A percentile compares a stretch with the other conserved stretches of the same genome.
These are phyloP conservation scores for Cladosporium sp. DNA, from an alignment of 2,329 filamentous ascomycete genomes.

Conservation along the genomic window DNA sequence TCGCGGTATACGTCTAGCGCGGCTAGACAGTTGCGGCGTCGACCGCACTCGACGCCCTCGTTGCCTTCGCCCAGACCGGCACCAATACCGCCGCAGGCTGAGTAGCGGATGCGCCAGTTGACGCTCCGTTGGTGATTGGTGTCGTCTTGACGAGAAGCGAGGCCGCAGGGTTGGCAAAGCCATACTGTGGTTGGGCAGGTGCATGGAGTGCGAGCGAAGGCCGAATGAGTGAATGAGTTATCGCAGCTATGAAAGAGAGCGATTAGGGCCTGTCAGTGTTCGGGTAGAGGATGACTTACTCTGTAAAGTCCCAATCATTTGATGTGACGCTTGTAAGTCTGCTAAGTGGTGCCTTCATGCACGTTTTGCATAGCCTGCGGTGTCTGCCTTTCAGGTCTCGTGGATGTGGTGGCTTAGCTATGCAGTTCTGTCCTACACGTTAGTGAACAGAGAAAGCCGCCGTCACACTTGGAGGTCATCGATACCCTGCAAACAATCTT, in stretches of 20 bases:
- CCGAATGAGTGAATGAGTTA: constrained; percentile 38
- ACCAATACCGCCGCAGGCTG: constrained; percentile 72
- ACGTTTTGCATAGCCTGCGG: constrained; percentile 73
- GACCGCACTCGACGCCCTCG: constrained; percentile 81
- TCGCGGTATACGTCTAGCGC: constrained; percentile 76
- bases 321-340: constrained; percentile 6
- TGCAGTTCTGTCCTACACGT: constrained; percentile 65
- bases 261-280: background rate
- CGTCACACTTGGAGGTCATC: background rate
- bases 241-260: background rate
- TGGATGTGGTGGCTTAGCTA: constrained; percentile 71
- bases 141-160: constrained; percentile 58
- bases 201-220: constrained; percentile 53
- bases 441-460: background rate
- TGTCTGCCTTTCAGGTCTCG: constrained; percentile 67
- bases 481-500: constrained; percentile 74
- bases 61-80: constrained; percentile 85
- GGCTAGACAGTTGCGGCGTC: constrained; percentile 70
- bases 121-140: constrained; percentile 64
- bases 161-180: constrained; percentile 81
- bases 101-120: constrained; percentile 83
- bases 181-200: constrained; percentile 62
- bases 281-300: background rate
- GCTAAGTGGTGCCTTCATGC: constrained; percentile 65
- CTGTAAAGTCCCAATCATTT: background rate